Conservation (phyloP, 106 monocot species). For the Triglochin maritima region DNA sequence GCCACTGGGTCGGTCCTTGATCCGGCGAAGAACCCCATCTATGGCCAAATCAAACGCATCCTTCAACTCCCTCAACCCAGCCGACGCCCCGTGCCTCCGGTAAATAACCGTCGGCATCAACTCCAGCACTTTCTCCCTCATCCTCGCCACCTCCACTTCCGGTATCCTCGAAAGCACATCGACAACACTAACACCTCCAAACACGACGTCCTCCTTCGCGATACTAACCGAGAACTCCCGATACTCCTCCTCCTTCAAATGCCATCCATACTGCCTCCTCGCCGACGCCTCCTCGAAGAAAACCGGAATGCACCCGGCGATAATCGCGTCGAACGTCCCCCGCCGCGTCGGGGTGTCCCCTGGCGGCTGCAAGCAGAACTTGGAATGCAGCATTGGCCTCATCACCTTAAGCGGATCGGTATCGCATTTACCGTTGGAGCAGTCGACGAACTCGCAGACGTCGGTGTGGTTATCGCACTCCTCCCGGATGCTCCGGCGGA, state of each 20-base stretch:
- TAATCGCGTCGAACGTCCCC: slow-evolving; percentile 75
- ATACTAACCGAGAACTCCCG: slow-evolving; percentile 59
- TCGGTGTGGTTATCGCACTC: slow-evolving; percentile 65
- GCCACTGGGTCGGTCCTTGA: slow-evolving; percentile 21
- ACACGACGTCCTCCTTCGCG: slow-evolving; percentile 85
- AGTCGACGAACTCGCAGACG: slow-evolving; percentile 74
- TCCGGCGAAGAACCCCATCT: slow-evolving; percentile 53
- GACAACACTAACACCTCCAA: slow-evolving; percentile 35
- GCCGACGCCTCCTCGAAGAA: slow-evolving; percentile 84
- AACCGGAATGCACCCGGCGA: slow-evolving; percentile 86
- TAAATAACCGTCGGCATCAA: slow-evolving; percentile 67
- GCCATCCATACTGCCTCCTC: slow-evolving; percentile 74
- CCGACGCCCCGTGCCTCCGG: slow-evolving; percentile 52
- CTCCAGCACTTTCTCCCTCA: slow-evolving; percentile 61
- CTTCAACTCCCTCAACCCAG: slow-evolving; percentile 36
- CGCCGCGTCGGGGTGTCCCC: slow-evolving; percentile 74
- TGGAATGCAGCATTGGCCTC: slow-evolving; percentile 68
- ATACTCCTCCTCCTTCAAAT: slow-evolving; percentile 37
- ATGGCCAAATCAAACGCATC: slow-evolving; percentile 85
- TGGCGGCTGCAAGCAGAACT: slow-evolving; percentile 91
- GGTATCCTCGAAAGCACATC: slow-evolving; percentile 41
- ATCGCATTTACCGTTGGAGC: slow-evolving; percentile 53
- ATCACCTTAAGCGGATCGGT: slow-evolving; percentile 67
- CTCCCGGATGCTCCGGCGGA: slow-evolving; percentile 51
- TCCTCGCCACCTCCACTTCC: slow-evolving; percentile 37